phyloP scores from a whole-genome alignment of 2,329 filamentous ascomycete species.

The Fusarium newnesense region DNA sequence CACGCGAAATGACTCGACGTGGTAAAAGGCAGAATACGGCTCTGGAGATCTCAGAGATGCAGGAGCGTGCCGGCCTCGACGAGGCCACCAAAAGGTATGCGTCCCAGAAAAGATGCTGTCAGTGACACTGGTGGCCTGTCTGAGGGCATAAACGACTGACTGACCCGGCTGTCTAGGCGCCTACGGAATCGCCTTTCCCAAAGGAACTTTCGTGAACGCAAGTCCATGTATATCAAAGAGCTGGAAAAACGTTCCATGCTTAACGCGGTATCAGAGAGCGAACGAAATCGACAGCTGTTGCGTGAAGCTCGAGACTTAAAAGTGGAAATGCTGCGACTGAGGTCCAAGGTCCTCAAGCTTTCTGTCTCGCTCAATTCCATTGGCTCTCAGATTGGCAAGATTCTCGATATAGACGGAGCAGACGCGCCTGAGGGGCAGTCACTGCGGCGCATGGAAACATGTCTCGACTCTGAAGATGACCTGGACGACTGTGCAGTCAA shows the following conservation, averaged over 20 bases:
- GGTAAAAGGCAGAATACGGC: fast-evolving
- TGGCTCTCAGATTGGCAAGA: background rate
- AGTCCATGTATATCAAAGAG: background rate
- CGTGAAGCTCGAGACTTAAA: background rate
- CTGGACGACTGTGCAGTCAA: no score
- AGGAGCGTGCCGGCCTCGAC: background rate
- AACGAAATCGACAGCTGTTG: fast-evolving
- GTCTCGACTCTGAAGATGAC: background rate
- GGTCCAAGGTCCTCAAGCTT: background rate
- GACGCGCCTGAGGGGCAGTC: background rate
- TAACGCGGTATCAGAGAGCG: background rate
- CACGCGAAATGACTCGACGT: fast-evolving
- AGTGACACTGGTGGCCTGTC: fast-evolving
- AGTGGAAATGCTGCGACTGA: background rate
- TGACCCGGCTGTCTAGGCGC: fast-evolving
- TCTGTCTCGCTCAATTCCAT: background rate
- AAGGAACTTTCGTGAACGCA: background rate
- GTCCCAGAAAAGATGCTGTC: fast-evolving
- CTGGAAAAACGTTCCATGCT: background rate
- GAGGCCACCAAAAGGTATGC: fast-evolving
- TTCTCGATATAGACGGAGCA: background rate
- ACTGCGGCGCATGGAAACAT: background rate
- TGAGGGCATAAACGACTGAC: background rate
- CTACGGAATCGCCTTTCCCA: background rate
- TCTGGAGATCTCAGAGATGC: fast-evolving